Evolutionary conservation across 768 basidiomycete genomes (phyloP).

Genomic region (Amanita fuliginea): DNA sequence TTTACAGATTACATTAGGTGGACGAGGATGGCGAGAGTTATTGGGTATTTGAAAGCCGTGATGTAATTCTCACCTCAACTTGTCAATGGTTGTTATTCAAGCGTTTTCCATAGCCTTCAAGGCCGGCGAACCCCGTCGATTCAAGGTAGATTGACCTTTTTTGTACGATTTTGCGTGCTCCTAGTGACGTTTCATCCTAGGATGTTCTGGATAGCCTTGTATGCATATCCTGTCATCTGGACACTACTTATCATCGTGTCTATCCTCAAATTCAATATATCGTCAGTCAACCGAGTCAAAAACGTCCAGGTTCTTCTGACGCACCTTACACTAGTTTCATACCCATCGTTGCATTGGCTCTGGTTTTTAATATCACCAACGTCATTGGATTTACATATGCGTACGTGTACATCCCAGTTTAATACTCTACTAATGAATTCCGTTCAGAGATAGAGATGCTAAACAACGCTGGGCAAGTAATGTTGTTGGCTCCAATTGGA

Average conservation of each 20-base stretch:
- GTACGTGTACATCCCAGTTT: conserved; percentile 30
- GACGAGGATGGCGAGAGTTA: conserved; percentile 93
- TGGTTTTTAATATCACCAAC: conserved; percentile 94
- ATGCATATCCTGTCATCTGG: conserved; percentile 87
- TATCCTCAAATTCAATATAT: conserved; percentile 55
- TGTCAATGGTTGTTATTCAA: conserved; percentile 5
- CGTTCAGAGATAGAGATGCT: conserved; percentile 74
- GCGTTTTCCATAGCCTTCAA: conserved; percentile 52
- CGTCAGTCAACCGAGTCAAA: conserved; percentile 1
- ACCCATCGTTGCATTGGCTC: conserved; percentile 87
- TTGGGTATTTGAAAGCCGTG: conserved; percentile 97
- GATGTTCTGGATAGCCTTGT: conserved; percentile 94
- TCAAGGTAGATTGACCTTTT: conserved; percentile 46
- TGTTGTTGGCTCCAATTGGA: conserved; percentile 60
- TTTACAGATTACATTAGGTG: conserved; percentile 36
- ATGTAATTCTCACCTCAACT: conserved; percentile 42
- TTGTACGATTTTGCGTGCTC: conserved; percentile 1
- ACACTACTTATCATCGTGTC: conserved; percentile 78
- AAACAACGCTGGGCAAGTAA: conserved; percentile 84
- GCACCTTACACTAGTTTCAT: conserved; percentile 53
- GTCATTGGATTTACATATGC: conserved; percentile 96
- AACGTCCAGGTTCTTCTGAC: not conserved
- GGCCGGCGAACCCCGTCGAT: conserved; percentile 82
- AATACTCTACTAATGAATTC: conserved; percentile 8
- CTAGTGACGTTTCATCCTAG: conserved; percentile 24